Conservation (phyloP, 305 asterid genomes). For the Solanum hybrid region DNA sequence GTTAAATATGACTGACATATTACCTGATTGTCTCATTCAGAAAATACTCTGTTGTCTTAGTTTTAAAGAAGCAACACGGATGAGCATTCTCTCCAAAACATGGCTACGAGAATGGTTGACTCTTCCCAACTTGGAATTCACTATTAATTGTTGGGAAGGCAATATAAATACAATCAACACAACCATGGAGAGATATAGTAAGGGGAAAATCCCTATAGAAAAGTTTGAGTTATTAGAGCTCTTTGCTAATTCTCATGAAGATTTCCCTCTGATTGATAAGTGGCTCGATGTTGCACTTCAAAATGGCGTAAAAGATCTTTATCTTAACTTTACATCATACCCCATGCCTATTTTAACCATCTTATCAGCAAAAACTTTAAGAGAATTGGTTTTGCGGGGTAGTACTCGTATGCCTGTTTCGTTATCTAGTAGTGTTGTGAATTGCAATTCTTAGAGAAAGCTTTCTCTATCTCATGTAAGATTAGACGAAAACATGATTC, state of each 20-base stretch:
- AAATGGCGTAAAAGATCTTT: background rate
- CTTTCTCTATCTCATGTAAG: background rate
- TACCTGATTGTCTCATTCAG: background rate
- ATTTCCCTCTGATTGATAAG: background rate
- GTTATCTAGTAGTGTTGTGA: background rate
- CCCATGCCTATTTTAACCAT: background rate
- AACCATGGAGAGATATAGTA: background rate
- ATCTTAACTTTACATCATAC: background rate
- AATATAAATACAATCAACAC: background rate
- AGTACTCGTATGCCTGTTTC: background rate
- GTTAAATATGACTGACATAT: background rate
- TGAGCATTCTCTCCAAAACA: background rate
- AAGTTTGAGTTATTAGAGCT: background rate
- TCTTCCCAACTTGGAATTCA: background rate
- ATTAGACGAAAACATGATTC: background rate
- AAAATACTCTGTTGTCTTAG: background rate
- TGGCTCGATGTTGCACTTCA: background rate
- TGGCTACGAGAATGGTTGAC: background rate
- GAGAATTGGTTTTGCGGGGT: background rate
- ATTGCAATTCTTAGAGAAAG: background rate
- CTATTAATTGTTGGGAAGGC: background rate
- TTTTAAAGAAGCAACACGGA: background rate
- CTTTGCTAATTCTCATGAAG: background rate
- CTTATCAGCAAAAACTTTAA: background rate
- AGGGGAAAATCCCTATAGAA: background rate